Conservation (phyloP, 345 rosid genomes). For the Lepidium aucheri region DNA sequence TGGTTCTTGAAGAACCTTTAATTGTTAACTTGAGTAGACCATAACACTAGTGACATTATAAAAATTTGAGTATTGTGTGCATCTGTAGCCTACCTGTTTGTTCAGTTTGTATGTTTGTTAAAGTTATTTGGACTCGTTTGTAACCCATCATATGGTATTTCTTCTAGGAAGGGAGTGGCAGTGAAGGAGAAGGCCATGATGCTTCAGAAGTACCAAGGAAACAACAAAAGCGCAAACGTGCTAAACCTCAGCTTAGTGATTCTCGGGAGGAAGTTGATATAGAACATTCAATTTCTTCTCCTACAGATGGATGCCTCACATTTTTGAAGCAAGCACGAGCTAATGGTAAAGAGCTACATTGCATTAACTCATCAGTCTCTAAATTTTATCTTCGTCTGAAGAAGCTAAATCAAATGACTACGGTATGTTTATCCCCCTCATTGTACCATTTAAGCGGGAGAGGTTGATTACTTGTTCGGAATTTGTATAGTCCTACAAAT, state of each 20-base stretch:
- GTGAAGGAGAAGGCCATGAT: conserved; percentile 65
- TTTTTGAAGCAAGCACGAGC: conserved; percentile 58
- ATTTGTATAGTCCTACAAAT: not conserved
- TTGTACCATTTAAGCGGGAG: not conserved
- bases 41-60: not conserved
- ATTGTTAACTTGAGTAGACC: not conserved
- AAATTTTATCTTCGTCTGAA: not conserved
- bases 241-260: conserved; percentile 39
- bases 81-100: not conserved
- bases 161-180: conserved; percentile 71
- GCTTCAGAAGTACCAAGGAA: conserved; percentile 37
- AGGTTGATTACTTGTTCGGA: not conserved
- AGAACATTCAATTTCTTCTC: conserved; percentile 34
- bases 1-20: too few species aligned
- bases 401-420: not conserved
- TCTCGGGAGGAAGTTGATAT: conserved; percentile 43
- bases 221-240: conserved; percentile 54
- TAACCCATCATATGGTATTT: conserved; percentile 13
- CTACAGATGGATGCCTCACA: conserved; percentile 68
- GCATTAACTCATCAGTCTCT: not conserved
- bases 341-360: conserved; percentile 40
- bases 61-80: not conserved
- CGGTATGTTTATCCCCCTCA: not conserved
- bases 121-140: conserved; percentile 6
- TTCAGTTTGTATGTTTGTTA: conserved; percentile 1